These are phyloP conservation scores for Chalaropsis thielavioides DNA, from an alignment of 2,329 filamentous ascomycete genomes.

Conservation along the genomic window DNA sequence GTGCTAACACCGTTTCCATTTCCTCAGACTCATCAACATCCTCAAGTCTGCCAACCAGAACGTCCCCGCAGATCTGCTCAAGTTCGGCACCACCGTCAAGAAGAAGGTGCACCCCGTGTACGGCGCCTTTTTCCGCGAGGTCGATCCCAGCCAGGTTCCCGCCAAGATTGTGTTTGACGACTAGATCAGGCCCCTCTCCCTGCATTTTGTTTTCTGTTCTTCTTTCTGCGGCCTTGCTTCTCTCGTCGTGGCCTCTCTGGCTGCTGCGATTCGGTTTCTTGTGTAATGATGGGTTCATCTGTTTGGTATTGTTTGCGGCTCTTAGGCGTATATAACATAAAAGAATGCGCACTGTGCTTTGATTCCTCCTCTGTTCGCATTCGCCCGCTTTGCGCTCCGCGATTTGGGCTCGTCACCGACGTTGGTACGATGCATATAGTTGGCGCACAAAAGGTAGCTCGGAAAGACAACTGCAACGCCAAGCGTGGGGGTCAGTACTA, in stretches of 20 bases:
- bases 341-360: slow-evolving; percentile 3
- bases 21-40: slow-evolving; percentile 69
- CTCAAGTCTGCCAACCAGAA: slow-evolving; percentile 83
- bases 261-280: background rate
- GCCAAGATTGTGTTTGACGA: slow-evolving; percentile 77
- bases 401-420: background rate
- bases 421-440: background rate
- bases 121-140: slow-evolving; percentile 88
- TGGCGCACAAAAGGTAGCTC: slow-evolving; percentile 13
- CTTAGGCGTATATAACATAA: slow-evolving; percentile 10
- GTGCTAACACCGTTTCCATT: background rate
- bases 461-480: background rate
- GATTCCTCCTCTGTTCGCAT: background rate
- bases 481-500: slow-evolving; percentile 2
- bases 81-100: slow-evolving; percentile 96
- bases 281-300: slow-evolving; percentile 4
- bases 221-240: background rate
- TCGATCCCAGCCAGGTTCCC: slow-evolving; percentile 65
- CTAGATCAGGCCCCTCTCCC: slow-evolving; percentile 6
- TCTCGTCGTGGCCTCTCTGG: background rate
- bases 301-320: background rate
- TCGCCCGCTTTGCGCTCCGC: background rate
- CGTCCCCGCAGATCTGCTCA: slow-evolving; percentile 79
- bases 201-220: slow-evolving; percentile 3
- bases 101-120: slow-evolving; percentile 96